A percentile compares a stretch with the other conserved stretches of the same genome.
These are phyloP conservation scores for Spiromastix sp. DNA, from an alignment of 2,329 filamentous ascomycete genomes.

Conservation along the genomic window DNA sequence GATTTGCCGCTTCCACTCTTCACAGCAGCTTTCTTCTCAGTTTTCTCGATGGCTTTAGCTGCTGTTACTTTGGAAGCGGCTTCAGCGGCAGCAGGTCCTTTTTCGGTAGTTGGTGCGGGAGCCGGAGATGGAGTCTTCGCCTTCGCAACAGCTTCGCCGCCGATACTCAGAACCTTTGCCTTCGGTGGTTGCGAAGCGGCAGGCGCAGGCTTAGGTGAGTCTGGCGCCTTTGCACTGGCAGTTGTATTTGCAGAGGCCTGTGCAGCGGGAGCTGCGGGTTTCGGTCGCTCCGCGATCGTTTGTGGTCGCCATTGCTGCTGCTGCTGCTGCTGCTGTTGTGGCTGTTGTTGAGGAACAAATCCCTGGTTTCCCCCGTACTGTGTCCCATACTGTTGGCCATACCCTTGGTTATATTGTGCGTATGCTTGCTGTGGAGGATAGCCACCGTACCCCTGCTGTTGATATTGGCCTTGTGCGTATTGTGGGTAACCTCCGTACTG, in stretches of 20 bases:
- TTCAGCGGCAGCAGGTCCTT: conserved; percentile 45
- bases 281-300: conserved; percentile 9
- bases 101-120: conserved; percentile 28
- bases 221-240: conserved; percentile 34
- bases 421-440: conserved; percentile 42
- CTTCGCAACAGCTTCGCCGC: conserved; percentile 45
- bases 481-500: conserved; percentile 46
- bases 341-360: conserved; percentile 28
- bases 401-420: conserved; percentile 39
- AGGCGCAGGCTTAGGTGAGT: conserved; percentile 39
- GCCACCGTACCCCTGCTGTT: conserved; percentile 42
- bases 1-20: conserved; percentile 53
- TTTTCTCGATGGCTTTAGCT: conserved; percentile 84
- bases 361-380: conserved; percentile 36
- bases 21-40: conserved; percentile 54
- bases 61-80: conserved; percentile 74
- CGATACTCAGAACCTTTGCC: conserved; percentile 52
- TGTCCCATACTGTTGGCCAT: conserved; percentile 33
- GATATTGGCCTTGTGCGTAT: conserved; percentile 33
- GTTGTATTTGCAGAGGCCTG: conserved; percentile 20
- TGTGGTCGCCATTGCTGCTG: conserved; percentile 32
- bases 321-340: conserved; percentile 30
- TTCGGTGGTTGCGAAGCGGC: conserved; percentile 36
- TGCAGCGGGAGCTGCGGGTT: conserved; percentile 4
- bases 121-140: conserved; percentile 71